Evolutionary conservation across 768 basidiomycete species (phyloP).

Genomic region (Lanmaoa pseudosensibilis): DNA sequence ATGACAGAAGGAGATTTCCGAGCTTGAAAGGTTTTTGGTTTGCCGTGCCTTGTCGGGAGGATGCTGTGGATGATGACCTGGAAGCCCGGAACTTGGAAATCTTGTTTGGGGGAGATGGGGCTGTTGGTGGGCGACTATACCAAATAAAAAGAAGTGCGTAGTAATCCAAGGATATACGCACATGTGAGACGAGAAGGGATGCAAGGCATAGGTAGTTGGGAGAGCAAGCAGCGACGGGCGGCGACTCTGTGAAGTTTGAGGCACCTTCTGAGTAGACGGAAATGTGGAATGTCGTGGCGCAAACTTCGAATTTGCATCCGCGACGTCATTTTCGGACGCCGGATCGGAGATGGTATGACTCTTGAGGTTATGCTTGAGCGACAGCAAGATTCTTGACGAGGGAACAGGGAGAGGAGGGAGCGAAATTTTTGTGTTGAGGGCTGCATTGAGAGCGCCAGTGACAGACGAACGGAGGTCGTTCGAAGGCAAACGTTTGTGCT

Average conservation of each 20-base stretch:
- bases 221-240: slow-evolving; percentile 14
- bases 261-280: not conserved
- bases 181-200: slow-evolving; percentile 13
- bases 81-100: slow-evolving; percentile 10
- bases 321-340: not conserved
- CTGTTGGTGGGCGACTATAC: slow-evolving; percentile 19
- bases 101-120: slow-evolving; percentile 18
- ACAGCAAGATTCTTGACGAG: slow-evolving; percentile 19
- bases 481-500: slow-evolving; percentile 7
- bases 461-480: slow-evolving; percentile 18
- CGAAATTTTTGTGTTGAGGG: slow-evolving; percentile 19
- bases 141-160: not conserved
- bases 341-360: not conserved
- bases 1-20: slow-evolving; percentile 88
- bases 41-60: slow-evolving; percentile 6
- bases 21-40: slow-evolving; percentile 38
- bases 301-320: not conserved
- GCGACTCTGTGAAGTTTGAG: slow-evolving; percentile 3
- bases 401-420: slow-evolving; percentile 18
- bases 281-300: not conserved
- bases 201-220: slow-evolving; percentile 12
- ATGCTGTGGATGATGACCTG: slow-evolving; percentile 7
- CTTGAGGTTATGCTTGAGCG: slow-evolving; percentile 24
- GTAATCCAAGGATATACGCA: slow-evolving; percentile 4
- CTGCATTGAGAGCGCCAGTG: slow-evolving; percentile 24